Conservation (phyloP, 2,329 filamentous ascomycete genomes). For the Fusarium incarnatum region DNA sequence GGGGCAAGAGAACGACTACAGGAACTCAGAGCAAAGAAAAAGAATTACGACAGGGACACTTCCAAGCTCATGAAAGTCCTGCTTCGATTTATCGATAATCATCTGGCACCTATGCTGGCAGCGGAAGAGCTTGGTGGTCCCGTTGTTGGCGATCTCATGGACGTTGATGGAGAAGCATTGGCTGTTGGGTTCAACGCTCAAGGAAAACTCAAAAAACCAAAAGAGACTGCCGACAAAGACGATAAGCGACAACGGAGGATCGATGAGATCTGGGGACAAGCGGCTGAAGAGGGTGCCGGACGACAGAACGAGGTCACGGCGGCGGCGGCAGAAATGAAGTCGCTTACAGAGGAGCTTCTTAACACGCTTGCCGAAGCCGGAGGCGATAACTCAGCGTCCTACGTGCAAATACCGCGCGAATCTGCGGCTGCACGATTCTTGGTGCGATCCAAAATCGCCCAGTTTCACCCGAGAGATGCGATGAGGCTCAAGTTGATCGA, state of each 20-base stretch:
- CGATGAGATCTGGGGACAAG: conserved; percentile 71
- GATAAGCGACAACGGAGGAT: conserved; percentile 70
- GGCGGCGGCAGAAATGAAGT: conserved; percentile 67
- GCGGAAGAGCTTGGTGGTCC: conserved; percentile 87
- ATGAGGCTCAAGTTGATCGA: conserved; percentile 69
- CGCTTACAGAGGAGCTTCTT: conserved; percentile 69
- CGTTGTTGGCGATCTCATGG: conserved; percentile 79
- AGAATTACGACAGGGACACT: conserved; percentile 70
- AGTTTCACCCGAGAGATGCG: conserved; percentile 74
- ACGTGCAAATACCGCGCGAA: conserved; percentile 69
- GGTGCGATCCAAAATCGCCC: conserved; percentile 72
- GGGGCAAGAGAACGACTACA: conserved; percentile 71
- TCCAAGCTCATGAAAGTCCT: conserved; percentile 71
- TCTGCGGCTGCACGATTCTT: conserved; percentile 73
- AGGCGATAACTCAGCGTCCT: conserved; percentile 67
- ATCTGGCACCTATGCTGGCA: conserved; percentile 80
- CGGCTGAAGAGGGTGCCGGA: conserved; percentile 33
- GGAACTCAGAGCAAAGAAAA: conserved; percentile 69
- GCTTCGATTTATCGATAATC: conserved; percentile 76
- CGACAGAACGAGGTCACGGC: conserved; percentile 62
- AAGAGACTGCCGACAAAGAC: conserved; percentile 52
- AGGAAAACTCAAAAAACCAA: conserved; percentile 65
- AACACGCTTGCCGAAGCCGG: conserved; percentile 67
- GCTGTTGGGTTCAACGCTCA: conserved; percentile 70
- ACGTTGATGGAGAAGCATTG: conserved; percentile 70